Conservation (phyloP, 164 flowering plant species). For the Saururus chinensis region DNA sequence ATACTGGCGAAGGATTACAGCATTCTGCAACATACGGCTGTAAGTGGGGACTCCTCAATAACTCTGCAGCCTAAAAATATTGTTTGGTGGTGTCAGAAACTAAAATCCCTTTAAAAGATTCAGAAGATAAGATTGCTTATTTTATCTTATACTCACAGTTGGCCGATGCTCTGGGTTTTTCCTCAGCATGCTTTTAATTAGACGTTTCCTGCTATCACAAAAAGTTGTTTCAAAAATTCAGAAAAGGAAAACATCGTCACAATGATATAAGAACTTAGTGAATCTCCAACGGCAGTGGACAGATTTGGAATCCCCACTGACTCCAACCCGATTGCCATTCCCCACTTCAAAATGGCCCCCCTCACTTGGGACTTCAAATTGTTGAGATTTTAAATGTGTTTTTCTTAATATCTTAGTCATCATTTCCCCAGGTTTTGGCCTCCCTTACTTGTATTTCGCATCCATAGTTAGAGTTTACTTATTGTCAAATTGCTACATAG, state of each 20-base stretch:
- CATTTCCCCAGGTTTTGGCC: too few species aligned
- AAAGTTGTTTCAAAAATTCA: too few species aligned
- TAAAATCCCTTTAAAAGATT: not conserved
- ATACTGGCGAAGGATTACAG: slow-evolving; percentile 41
- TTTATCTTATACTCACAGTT: slow-evolving; percentile 44
- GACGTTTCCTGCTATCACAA: slow-evolving; percentile 46
- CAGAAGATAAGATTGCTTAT: not conserved
- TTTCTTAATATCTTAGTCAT: too few species aligned
- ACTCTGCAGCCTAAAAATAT: slow-evolving; percentile 55
- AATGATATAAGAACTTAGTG: not conserved
- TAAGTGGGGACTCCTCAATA: slow-evolving; percentile 67
- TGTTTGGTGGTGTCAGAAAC: not conserved
- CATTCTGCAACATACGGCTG: slow-evolving; percentile 55
- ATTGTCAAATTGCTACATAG: too few species aligned
- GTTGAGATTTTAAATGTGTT: too few species aligned
- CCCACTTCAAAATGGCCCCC: too few species aligned
- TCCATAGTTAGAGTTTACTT: too few species aligned
- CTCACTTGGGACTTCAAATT: too few species aligned
- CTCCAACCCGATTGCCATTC: too few species aligned
- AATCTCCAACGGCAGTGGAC: too few species aligned
- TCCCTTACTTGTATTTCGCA: too few species aligned
- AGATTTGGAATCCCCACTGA: too few species aligned
- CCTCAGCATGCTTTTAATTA: slow-evolving; percentile 80
- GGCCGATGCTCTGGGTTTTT: slow-evolving; percentile 88
- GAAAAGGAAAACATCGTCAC: not conserved